phyloP scores from a whole-genome alignment of 495 filamentous ascomycete genomes.

The Penicillium bialowiezense region DNA sequence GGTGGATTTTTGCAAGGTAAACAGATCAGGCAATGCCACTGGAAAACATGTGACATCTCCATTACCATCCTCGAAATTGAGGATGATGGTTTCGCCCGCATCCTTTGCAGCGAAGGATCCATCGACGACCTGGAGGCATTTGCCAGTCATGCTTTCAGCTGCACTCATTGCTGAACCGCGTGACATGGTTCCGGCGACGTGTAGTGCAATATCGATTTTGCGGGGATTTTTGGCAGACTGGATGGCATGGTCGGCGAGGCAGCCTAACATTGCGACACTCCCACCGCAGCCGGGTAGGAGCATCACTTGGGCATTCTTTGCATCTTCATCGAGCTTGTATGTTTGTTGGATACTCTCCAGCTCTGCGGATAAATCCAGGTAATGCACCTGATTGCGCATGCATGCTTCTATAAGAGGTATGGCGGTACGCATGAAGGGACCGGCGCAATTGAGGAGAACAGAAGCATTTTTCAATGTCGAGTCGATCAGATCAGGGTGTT shows the following conservation, averaged over 20 bases:
- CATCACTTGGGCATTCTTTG: background rate
- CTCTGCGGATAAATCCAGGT: conserved; percentile 7
- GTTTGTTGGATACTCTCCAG: conserved; percentile 1
- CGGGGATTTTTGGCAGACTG: background rate
- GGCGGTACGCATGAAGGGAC: conserved; percentile 2
- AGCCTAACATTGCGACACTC: conserved; percentile 8
- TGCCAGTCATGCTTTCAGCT: background rate
- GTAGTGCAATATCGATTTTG: conserved; percentile 2
- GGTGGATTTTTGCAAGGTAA: conserved; percentile 1
- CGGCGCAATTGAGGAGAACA: conserved; percentile 8
- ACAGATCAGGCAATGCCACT: conserved; percentile 7
- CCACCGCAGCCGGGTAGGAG: conserved; percentile 8
- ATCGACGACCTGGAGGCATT: conserved; percentile 4
- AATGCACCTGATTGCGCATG: conserved; percentile 3
- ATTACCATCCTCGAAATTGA: conserved; percentile 8
- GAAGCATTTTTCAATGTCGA: background rate
- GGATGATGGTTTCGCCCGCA: background rate
- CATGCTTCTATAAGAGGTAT: conserved; percentile 7
- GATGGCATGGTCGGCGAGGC: conserved; percentile 1
- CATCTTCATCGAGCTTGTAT: background rate
- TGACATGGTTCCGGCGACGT: conserved; percentile 5
- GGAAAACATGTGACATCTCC: conserved; percentile 3
- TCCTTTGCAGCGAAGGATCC: background rate
- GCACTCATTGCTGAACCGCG: conserved; percentile 3
- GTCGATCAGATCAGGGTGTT: background rate